These are phyloP conservation scores for Gracilaria vermiculophylla DNA, from an alignment of 23 red algal genomes.

Conservation along the genomic window DNA sequence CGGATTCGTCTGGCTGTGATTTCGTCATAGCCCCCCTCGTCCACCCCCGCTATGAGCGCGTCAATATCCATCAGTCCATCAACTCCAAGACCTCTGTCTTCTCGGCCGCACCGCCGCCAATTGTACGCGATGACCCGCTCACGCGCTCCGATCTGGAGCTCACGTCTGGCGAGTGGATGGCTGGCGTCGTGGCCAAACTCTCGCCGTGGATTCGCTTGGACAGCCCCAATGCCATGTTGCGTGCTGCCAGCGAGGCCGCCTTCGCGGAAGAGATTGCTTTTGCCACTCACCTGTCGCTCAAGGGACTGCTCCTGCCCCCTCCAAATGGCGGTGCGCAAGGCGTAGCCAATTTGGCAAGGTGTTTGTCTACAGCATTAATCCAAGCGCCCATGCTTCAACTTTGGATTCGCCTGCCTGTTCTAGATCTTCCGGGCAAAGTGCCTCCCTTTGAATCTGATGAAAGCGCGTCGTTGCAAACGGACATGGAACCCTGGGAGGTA, in stretches of 20 bases:
- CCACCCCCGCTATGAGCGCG: conserved; percentile 76
- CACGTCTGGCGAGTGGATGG: conserved; percentile 72
- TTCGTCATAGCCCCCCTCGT: conserved; percentile 75
- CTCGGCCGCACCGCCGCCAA: conserved; percentile 26
- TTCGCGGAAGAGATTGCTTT: conserved; percentile 75
- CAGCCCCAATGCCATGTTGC: conserved; percentile 28
- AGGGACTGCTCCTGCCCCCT: conserved; percentile 67
- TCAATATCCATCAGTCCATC: conserved; percentile 3
- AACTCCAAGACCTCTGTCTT: conserved; percentile 4
- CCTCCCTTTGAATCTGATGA: conserved; percentile 38
- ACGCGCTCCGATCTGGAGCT: conserved; percentile 87
- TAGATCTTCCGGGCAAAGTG: conserved; percentile 59
- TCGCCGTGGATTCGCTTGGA: conserved; percentile 74
- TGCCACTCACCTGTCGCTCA: conserved; percentile 69
- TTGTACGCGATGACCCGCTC: conserved; percentile 70
- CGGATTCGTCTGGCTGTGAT: conserved; percentile 67
- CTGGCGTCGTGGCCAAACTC: conserved; percentile 75
- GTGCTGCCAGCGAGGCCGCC: conserved; percentile 56
- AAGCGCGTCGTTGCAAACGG: neutral
- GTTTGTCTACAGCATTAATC: conserved; percentile 53
- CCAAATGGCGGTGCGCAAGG: conserved; percentile 43
- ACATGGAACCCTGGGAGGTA: conserved; percentile 72
- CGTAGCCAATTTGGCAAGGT: conserved; percentile 67
- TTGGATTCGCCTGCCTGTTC: conserved; percentile 64
- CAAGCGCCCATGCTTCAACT: conserved; percentile 40